Evolutionary conservation across 306 rosid genomes (phyloP), one percentile per base, ranked within the genome.

Genomic region (Quercus aquifolioides): DNA sequence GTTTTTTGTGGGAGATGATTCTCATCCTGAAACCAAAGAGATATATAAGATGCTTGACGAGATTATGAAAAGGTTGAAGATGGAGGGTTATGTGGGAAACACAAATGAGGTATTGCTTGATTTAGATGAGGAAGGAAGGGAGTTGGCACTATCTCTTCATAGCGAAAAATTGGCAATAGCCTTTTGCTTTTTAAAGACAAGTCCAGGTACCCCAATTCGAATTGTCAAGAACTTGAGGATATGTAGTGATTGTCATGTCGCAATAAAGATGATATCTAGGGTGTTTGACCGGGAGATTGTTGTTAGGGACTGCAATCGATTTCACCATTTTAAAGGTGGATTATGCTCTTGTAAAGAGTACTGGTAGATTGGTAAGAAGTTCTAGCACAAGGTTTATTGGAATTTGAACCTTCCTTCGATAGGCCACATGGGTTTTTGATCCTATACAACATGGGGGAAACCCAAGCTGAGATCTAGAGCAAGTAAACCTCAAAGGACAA

Each of bases 121-220:
- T 74, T 85, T 87, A 86, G 89, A 89, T n/a, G 93, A 86, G 79
- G 88, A 89, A 86, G 91, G 86, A 59, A 91, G 82, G 78, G 90
- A 91, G 82, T 75, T 84, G 79, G 86, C 90, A 2, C 57, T 87
- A 72, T 71, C 82, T 12, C 63, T 76, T 86, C 93, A 91, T 54
- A 87, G 91, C 13, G 92, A 91, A 60, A 89, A 87, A 79, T 41
- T 89, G 63, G 96, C 90, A 28, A 38, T 89, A 76, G 89, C 92
- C 10, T 89, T 73, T 49, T 86, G 94, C 84, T 60, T 88, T 74
- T 84, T 89, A 55, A 84, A 83, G 90, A 85, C 88, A 2, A 77
- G 81, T 52, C 88, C 87, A 4, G 88, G 89, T 19, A 84, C 88
- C 3, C 83, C 90, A 55, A 79, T 89, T 62, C 81, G 86, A 68